Evolutionary conservation across 1,284 basidiomycete genomes (phyloP).

Genomic region (Heterobasidion occidentale): DNA sequence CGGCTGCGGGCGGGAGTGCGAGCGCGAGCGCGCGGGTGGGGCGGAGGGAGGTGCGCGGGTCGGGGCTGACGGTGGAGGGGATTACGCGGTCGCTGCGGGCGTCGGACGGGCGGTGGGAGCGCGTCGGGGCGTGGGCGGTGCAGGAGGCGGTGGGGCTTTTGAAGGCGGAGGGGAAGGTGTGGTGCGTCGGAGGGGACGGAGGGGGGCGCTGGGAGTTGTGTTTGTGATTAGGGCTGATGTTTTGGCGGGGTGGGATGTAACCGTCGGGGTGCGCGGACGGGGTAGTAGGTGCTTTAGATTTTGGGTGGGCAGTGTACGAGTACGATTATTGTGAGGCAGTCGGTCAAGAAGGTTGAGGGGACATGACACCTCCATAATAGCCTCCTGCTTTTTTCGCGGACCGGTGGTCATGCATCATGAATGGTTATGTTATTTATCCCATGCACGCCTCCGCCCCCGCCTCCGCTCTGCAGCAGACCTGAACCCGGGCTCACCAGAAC

Average conservation of each 20-base stretch:
- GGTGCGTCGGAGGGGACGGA: conserved; percentile 29
- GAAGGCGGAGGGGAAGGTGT: conserved; percentile 33
- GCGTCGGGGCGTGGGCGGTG: conserved; percentile 53
- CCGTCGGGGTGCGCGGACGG: too few relatives aligned
- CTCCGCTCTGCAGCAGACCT: too few relatives aligned
- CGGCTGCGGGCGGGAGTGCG: not conserved
- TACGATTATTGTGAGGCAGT: too few relatives aligned
- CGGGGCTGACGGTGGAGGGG: conserved; percentile 40
- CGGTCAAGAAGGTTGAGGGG: too few relatives aligned
- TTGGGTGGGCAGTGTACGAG: too few relatives aligned
- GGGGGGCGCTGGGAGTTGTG: conserved; percentile 29
- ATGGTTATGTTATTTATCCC: too few relatives aligned
- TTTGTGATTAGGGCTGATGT: conserved; percentile 15
- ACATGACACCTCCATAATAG: too few relatives aligned
- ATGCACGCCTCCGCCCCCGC: too few relatives aligned
- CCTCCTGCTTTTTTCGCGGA: too few relatives aligned
- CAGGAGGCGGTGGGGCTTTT: conserved; percentile 48
- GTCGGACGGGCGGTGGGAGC: conserved; percentile 54
- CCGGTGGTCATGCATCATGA: too few relatives aligned
- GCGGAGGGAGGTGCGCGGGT: not conserved
- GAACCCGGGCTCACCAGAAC: too few relatives aligned
- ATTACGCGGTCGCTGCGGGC: conserved; percentile 36
- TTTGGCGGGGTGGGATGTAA: not conserved
- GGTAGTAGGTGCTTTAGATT: too few relatives aligned
- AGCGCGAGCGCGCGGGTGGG: not conserved